phyloP scores from a whole-genome alignment of 73 alveolate genomes.

The Paramecium octaurelia region DNA sequence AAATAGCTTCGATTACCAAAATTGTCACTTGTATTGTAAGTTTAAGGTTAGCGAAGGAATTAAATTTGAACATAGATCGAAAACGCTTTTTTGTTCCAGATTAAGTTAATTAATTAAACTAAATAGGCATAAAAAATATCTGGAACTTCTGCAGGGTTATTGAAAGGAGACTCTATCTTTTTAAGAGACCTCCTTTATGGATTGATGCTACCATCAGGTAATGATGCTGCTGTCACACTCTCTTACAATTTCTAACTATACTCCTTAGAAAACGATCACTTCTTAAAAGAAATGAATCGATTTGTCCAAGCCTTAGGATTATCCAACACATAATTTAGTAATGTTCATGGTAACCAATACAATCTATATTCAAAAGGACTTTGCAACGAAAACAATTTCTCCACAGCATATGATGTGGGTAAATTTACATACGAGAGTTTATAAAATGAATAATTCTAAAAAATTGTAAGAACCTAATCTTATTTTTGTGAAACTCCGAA shows the following conservation, averaged over 20 bases:
- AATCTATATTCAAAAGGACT: background rate
- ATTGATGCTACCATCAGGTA: slow-evolving; percentile 90
- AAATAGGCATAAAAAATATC: slow-evolving; percentile 67
- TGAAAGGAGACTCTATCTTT: slow-evolving; percentile 65
- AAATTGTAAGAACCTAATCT: slow-evolving; percentile 59
- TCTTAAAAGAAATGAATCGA: slow-evolving; percentile 74
- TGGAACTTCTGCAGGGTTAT: slow-evolving; percentile 82
- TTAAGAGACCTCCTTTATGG: slow-evolving; percentile 77
- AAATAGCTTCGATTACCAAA: slow-evolving; percentile 28
- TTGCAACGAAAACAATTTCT: slow-evolving; percentile 43
- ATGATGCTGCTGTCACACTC: slow-evolving; percentile 80
- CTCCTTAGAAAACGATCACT: slow-evolving; percentile 32
- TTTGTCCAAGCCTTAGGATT: slow-evolving; percentile 52
- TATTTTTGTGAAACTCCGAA: slow-evolving; percentile 24
- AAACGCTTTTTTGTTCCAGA: slow-evolving; percentile 17
- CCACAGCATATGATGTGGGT: slow-evolving; percentile 63
- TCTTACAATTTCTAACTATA: slow-evolving; percentile 75
- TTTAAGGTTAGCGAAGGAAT: background rate
- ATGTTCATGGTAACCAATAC: slow-evolving; percentile 55
- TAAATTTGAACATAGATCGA: background rate
- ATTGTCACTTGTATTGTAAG: slow-evolving; percentile 9
- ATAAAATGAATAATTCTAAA: slow-evolving; percentile 47
- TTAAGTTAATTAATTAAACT: background rate
- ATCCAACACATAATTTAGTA: slow-evolving; percentile 49
- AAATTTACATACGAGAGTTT: slow-evolving; percentile 46